Evolutionary conservation across 225 moss, liverwort and hornwort species (phyloP).

Genomic region (Pseudoscleropodium purum): DNA sequence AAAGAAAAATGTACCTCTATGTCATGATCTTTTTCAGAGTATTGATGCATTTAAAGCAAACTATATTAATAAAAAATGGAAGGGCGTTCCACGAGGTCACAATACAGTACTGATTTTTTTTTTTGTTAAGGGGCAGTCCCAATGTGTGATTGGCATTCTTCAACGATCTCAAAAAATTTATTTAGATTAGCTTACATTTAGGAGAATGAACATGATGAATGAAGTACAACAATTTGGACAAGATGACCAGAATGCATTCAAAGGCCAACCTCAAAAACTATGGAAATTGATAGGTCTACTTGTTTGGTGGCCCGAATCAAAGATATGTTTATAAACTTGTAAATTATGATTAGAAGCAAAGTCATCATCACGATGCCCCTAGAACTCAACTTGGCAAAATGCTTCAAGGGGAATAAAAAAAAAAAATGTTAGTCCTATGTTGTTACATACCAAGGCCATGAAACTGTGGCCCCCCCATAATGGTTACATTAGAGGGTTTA

Average conservation of each 20-base stretch:
- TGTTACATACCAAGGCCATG: no score
- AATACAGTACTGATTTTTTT: no score
- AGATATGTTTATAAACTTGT: background rate
- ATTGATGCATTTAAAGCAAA: no score
- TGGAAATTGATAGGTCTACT: background rate
- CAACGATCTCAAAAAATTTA: no score
- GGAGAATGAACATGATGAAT: background rate
- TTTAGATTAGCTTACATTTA: background rate
- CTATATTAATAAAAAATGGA: no score
- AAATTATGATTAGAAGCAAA: background rate
- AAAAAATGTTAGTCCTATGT: background rate
- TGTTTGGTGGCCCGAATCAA: fast-evolving
- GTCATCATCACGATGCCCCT: background rate
- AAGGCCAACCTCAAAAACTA: background rate
- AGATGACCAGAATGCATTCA: background rate
- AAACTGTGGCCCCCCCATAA: no score
- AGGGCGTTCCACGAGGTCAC: no score
- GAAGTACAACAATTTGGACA: background rate
- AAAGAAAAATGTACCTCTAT: no score
- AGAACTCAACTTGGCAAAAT: background rate
- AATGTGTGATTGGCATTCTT: no score
- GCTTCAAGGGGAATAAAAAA: background rate
- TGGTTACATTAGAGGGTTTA: no score
- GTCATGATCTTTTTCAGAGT: no score
- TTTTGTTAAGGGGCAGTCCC: no score